phyloP scores from a whole-genome alignment of 306 rosid species.

The Rosa persica region DNA sequence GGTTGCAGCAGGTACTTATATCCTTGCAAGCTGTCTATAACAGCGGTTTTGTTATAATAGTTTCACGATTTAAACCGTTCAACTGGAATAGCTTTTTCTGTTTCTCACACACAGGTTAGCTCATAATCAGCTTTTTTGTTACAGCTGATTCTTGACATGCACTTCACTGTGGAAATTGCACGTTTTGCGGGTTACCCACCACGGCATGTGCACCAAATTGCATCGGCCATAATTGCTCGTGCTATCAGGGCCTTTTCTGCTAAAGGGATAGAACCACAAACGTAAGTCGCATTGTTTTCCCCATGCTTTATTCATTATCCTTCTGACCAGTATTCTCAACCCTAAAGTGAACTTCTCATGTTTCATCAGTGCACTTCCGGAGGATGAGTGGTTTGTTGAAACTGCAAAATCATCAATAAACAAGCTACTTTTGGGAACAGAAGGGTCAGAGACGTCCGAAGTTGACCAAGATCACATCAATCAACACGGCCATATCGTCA shows the following conservation, averaged over 20 bases:
- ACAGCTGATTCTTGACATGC: slow-evolving; percentile 98
- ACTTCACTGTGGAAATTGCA: slow-evolving; percentile 94
- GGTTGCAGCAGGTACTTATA: slow-evolving; percentile 81
- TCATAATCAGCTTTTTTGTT: slow-evolving; percentile 18
- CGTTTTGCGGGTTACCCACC: slow-evolving; percentile 90
- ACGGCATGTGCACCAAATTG: slow-evolving; percentile 84
- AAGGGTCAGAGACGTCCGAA: slow-evolving; percentile 78
- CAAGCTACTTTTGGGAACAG: slow-evolving; percentile 67
- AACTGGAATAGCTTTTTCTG: not conserved
- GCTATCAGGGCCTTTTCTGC: slow-evolving; percentile 88
- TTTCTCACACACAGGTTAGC: not conserved
- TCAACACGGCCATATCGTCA: slow-evolving; percentile 44
- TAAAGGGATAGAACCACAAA: slow-evolving; percentile 77
- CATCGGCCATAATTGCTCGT: slow-evolving; percentile 88
- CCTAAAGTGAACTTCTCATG: slow-evolving; percentile 26
- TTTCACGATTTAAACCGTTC: not conserved
- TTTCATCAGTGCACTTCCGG: slow-evolving; percentile 71
- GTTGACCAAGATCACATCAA: slow-evolving; percentile 72
- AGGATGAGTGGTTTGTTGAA: slow-evolving; percentile 96
- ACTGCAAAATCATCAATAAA: slow-evolving; percentile 82
- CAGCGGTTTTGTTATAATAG: not conserved
- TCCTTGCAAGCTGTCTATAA: slow-evolving; percentile 11
- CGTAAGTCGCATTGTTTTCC: slow-evolving; percentile 37
- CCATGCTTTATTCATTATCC: not conserved
- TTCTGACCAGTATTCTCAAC: slow-evolving; percentile 1